These are phyloP conservation scores for Nissolia schottii DNA, from an alignment of 306 rosid species.

Conservation along the genomic window DNA sequence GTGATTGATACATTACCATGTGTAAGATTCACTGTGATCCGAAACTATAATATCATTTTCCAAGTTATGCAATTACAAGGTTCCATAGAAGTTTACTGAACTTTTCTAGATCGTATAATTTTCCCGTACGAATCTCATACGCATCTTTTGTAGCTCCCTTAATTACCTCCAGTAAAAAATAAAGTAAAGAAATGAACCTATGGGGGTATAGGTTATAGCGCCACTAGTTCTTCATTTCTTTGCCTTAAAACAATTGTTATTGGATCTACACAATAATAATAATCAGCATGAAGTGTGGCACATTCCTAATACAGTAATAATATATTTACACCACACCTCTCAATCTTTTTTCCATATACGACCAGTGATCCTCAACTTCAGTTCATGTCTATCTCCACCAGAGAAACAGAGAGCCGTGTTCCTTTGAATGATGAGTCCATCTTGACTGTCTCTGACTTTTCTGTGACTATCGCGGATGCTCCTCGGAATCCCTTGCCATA, in stretches of 20 bases:
- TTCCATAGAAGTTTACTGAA: too few relatives aligned
- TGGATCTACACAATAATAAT: constrained; percentile 43
- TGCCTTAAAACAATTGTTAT: constrained; percentile 17
- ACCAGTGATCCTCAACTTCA: constrained; percentile 81
- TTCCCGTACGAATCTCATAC: too few relatives aligned
- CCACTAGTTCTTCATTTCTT: constrained; percentile 21
- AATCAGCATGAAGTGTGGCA: not conserved
- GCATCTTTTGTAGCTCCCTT: too few relatives aligned
- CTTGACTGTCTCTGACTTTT: constrained; percentile 93
- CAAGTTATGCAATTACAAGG: too few relatives aligned
- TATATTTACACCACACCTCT: constrained; percentile 41
- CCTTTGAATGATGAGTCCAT: constrained; percentile 90
- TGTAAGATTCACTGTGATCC: too few relatives aligned
- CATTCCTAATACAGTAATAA: not conserved
- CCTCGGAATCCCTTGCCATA: constrained; percentile 95
- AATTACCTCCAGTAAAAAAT: too few relatives aligned
- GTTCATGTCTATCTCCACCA: constrained; percentile 76
- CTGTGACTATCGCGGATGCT: constrained; percentile 82
- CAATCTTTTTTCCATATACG: constrained; percentile 98
- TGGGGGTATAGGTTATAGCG: constrained; percentile 14
- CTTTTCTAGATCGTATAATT: too few relatives aligned
- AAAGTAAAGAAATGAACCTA: constrained; percentile 17
- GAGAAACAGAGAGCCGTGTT: constrained; percentile 83
- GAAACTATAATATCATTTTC: too few relatives aligned
- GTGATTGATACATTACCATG: too few relatives aligned